phyloP scores from a whole-genome alignment of 2,329 filamentous ascomycete species.

The Aspergillus versicolor region DNA sequence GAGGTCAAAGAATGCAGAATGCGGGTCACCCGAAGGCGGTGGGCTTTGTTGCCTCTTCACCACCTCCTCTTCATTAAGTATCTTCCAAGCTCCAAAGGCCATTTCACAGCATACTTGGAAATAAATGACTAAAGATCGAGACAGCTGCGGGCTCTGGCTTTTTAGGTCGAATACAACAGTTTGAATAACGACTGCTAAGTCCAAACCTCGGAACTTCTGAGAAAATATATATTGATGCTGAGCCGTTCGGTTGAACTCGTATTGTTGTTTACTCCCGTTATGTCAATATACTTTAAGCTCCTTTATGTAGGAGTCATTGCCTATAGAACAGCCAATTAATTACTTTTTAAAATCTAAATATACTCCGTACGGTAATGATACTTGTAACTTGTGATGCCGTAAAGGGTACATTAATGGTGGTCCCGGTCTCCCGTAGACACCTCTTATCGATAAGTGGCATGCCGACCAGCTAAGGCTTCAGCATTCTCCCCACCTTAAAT shows the following conservation, averaged over 20 bases:
- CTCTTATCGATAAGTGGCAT: conserved; percentile 28
- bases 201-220: no score
- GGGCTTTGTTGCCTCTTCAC: background rate
- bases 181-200: no score
- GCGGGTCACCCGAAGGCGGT: conserved; percentile 22
- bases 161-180: no score
- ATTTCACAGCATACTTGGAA: background rate
- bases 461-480: background rate
- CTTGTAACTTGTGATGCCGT: background rate
- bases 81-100: background rate
- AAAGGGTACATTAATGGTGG: background rate
- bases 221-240: no score
- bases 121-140: no score
- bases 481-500: background rate
- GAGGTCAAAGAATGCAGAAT: conserved; percentile 9
- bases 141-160: no score
- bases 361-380: background rate
- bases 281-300: no score
- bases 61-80: background rate
- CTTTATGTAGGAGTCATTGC: no score
- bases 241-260: no score
- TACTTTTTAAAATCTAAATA: no score
- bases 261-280: no score
- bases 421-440: background rate
- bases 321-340: no score